Evolutionary conservation across 2,329 filamentous ascomycete genomes (phyloP).

Genomic region (Phoma sp.): DNA sequence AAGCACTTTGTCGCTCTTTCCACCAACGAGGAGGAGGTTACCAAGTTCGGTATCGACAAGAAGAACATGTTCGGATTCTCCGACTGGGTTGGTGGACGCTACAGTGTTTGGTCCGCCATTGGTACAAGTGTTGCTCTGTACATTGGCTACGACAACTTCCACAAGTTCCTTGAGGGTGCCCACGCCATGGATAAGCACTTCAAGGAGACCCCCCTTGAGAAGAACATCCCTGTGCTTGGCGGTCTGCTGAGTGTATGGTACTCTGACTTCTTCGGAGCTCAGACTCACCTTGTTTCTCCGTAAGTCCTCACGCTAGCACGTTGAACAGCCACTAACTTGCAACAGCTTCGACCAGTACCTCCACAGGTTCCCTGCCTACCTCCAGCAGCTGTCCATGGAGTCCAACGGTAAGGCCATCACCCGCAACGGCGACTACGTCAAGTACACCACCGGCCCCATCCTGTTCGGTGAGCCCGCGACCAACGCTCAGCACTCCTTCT

Average conservation of each 20-base stretch:
- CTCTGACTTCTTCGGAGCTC: slow-evolving; percentile 97
- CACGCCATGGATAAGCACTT: slow-evolving; percentile 99
- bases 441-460: slow-evolving; percentile 96
- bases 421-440: slow-evolving; percentile 83
- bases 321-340: slow-evolving; percentile 9
- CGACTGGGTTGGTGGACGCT: slow-evolving; percentile 97
- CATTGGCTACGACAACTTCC: slow-evolving; percentile 97
- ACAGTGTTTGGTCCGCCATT: slow-evolving; percentile 99
- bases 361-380: slow-evolving; percentile 97
- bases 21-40: slow-evolving; percentile 92
- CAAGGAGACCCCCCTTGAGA: slow-evolving; percentile 82
- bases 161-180: slow-evolving; percentile 91
- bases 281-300: slow-evolving; percentile 96
- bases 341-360: slow-evolving; percentile 95
- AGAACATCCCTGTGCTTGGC: slow-evolving; percentile 93
- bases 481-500: slow-evolving; percentile 99
- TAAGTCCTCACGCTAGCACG: slow-evolving; percentile 56
- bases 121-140: slow-evolving; percentile 93
- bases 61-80: slow-evolving; percentile 99
- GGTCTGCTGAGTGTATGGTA: slow-evolving; percentile 98
- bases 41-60: slow-evolving; percentile 97
- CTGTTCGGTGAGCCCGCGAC: slow-evolving; percentile 98
- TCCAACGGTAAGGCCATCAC: slow-evolving; percentile 98
- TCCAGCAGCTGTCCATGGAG: slow-evolving; percentile 99
- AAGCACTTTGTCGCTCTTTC: slow-evolving; percentile 99